Evolutionary conservation across 2,329 filamentous ascomycete genomes (phyloP).

Genomic region (Ceratocystiopsis sp.): DNA sequence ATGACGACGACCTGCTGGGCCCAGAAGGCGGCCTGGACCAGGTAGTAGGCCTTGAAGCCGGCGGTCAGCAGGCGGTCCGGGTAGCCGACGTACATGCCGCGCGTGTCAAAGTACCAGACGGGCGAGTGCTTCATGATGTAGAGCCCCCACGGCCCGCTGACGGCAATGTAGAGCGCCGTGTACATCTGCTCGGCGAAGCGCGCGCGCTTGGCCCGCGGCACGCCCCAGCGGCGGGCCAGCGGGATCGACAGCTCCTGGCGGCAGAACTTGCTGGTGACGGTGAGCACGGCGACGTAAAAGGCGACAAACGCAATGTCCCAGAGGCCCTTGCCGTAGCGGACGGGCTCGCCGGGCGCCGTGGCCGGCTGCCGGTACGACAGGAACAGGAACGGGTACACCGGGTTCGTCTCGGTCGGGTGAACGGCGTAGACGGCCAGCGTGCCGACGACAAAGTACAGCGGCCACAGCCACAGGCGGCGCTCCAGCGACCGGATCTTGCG

Average conservation of each 20-base stretch:
- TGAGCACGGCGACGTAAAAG: slow-evolving; percentile 80
- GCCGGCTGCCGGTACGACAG: slow-evolving; percentile 65
- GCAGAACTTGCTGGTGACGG: slow-evolving; percentile 87
- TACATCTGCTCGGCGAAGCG: slow-evolving; percentile 96
- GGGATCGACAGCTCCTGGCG: slow-evolving; percentile 82
- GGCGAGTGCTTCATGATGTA: slow-evolving; percentile 86
- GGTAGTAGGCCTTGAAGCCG: slow-evolving; percentile 85
- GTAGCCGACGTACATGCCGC: slow-evolving; percentile 76
- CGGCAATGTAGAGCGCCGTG: slow-evolving; percentile 74
- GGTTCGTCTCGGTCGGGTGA: slow-evolving; percentile 64
- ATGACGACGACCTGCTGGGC: slow-evolving; percentile 84
- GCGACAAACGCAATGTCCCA: slow-evolving; percentile 74
- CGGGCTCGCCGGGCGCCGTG: slow-evolving; percentile 22
- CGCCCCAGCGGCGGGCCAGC: slow-evolving; percentile 50
- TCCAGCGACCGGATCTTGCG: slow-evolving; percentile 36
- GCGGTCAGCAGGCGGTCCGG: slow-evolving; percentile 69
- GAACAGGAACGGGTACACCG: slow-evolving; percentile 67
- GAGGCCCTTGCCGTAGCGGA: slow-evolving; percentile 75
- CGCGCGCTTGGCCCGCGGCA: slow-evolving; percentile 63
- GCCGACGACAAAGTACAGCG: slow-evolving; percentile 48
- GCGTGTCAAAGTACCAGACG: slow-evolving; percentile 90
- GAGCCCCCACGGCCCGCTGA: slow-evolving; percentile 69
- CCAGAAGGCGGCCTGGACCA: slow-evolving; percentile 92
- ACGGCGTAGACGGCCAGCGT: slow-evolving; percentile 53
- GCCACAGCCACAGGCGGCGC: slow-evolving; percentile 41